Percentiles rank a stretch among this genome's conserved stretches.
Evolutionary conservation across 1,284 basidiomycete genomes (phyloP).

Genomic region (Sutorius eximius): DNA sequence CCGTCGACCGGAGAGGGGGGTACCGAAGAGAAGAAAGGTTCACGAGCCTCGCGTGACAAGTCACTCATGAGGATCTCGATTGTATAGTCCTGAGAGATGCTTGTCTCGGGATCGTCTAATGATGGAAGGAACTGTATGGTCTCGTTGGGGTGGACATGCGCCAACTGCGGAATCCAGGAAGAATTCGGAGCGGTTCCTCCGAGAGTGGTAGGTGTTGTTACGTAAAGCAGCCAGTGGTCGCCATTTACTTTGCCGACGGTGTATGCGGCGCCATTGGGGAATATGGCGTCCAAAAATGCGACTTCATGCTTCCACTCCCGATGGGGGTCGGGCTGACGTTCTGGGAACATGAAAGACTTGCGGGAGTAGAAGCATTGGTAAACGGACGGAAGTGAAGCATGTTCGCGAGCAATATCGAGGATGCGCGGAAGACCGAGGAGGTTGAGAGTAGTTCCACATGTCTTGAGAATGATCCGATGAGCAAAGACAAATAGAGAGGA

Average conservation of each 20-base stretch:
- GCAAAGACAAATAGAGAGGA: slow-evolving; percentile 96
- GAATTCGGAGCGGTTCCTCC: slow-evolving; percentile 29
- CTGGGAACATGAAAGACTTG: slow-evolving; percentile 99
- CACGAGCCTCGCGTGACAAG: slow-evolving; percentile 74
- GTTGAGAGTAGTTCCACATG: slow-evolving; percentile 98
- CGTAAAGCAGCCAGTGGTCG: slow-evolving; percentile 97
- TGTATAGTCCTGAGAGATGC: slow-evolving; percentile 73
- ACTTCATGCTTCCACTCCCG: slow-evolving; percentile 95
- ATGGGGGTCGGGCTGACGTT: slow-evolving; percentile 92
- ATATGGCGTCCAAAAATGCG: slow-evolving; percentile 86
- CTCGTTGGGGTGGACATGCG: slow-evolving; percentile 13
- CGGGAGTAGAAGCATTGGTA: slow-evolving; percentile 96
- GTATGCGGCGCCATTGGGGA: slow-evolving; percentile 88
- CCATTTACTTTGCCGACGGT: slow-evolving; percentile 98
- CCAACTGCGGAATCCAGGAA: slow-evolving; percentile 12
- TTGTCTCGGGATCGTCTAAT: slow-evolving; percentile 26
- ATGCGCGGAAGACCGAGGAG: slow-evolving; percentile 92
- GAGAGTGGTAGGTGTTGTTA: slow-evolving; percentile 62
- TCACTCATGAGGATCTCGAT: slow-evolving; percentile 99
- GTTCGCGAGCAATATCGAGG: slow-evolving; percentile 82
- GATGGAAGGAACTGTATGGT: slow-evolving; percentile 4
- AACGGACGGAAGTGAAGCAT: slow-evolving; percentile 75
- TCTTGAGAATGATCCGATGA: slow-evolving; percentile 97
- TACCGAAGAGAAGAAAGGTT: slow-evolving; percentile 73
- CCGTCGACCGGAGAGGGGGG: slow-evolving; percentile 35